Conservation (phyloP, 306 rosid species). For the Lotus japonicus region DNA sequence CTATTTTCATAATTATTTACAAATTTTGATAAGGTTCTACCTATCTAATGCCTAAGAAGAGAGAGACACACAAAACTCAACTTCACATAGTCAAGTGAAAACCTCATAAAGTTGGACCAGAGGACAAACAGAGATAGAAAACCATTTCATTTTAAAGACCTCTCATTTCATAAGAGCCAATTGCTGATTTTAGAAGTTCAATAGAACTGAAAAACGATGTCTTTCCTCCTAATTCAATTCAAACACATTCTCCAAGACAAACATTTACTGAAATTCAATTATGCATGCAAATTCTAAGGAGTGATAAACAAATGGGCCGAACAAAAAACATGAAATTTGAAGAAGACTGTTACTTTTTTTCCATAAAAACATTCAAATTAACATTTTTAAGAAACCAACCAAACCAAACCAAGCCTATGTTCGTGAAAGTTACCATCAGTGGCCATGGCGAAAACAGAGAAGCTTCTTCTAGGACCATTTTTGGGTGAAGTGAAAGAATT, state of each 20-base stretch:
- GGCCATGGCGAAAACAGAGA: constrained; percentile 74
- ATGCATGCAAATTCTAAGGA: not conserved
- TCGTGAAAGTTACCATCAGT: constrained; percentile 56
- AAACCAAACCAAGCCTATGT: too few relatives aligned
- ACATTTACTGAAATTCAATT: not conserved
- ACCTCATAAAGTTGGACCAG: not conserved
- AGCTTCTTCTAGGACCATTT: constrained; percentile 32
- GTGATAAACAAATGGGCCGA: not conserved
- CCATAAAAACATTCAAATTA: not conserved
- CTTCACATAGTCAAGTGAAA: not conserved
- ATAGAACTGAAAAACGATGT: not conserved
- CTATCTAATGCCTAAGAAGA: not conserved
- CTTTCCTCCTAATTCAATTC: not conserved
- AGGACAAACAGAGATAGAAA: not conserved
- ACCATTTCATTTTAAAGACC: not conserved
- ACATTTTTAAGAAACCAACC: not conserved
- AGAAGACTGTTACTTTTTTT: not conserved
- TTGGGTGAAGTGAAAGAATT: constrained; percentile 35
- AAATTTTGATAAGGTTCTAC: not conserved
- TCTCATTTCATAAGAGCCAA: not conserved
- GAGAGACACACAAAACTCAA: not conserved
- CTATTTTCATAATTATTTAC: not conserved
- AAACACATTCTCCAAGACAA: not conserved
- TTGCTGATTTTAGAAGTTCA: not conserved
- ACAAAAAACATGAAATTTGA: not conserved